Evolutionary conservation across 164 flowering plant species (phyloP).

Genomic region (Taxillus chinensis): DNA sequence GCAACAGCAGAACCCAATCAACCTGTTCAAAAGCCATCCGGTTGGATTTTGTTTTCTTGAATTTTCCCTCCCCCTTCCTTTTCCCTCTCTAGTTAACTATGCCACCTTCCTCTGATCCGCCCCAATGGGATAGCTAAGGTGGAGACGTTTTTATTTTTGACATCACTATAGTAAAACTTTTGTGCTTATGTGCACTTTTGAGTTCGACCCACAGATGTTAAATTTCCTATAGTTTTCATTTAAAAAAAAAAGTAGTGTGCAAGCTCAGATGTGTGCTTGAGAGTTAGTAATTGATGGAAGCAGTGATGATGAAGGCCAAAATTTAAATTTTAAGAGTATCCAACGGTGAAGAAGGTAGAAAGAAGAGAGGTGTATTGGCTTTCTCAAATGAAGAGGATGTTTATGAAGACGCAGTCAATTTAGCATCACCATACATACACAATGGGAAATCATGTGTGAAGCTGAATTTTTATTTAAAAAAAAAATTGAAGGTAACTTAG

Average conservation of each 20-base stretch:
- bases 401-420: conserved; percentile 53
- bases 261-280: conserved; percentile 50
- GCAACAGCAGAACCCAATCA: conserved; percentile 22
- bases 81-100: no score
- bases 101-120: no score
- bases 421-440: conserved; percentile 69
- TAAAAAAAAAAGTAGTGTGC: no score
- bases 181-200: no score
- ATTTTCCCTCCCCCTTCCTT: no score
- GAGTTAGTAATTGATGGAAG: conserved; percentile 33
- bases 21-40: conserved; percentile 19
- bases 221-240: no score
- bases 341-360: conserved; percentile 52
- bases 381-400: conserved; percentile 81
- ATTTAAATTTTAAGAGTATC: conserved; percentile 46
- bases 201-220: no score
- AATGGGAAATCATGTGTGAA: conserved; percentile 26
- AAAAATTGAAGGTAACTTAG: conserved; percentile 26
- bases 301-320: conserved; percentile 68
- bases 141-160: no score
- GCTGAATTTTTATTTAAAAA: conserved; percentile 20
- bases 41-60: conserved; percentile 25
- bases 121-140: no score
- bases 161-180: no score
- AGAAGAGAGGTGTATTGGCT: conserved; percentile 76